Evolutionary conservation across 306 rosid species (phyloP), one percentile per base, ranked within the genome.

Genomic region (Gillenia trifoliata): DNA sequence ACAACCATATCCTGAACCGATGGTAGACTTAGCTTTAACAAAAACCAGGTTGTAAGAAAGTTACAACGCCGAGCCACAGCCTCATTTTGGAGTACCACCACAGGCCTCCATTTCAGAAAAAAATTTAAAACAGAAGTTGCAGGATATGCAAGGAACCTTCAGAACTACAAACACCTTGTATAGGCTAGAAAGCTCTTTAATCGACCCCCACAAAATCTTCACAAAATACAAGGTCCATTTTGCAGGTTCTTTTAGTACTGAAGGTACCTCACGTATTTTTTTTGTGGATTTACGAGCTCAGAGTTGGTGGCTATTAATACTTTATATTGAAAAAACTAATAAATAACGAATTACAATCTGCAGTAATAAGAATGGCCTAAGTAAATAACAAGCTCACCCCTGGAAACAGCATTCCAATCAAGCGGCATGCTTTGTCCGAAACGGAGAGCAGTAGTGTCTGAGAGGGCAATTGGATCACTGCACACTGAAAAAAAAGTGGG

Each of bases 331-430:
- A 49, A 22, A 40, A 31, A 29, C 54, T 2, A 45, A 45, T n/a
- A 20, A 20, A 22, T 2, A 61, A 59, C 22, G 3, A 67, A 56
- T 25, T 20, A 50, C 25, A 54, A 59, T 64, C 66, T 11, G 34
- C 52, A 20, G 68, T 40, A 40, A 72, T 59, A 72, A 59, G 63
- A 28, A 47, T 40, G 29, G 56, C 25, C 45, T 15, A 13, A 64
- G 80, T 73, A 69, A 70, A 57, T 16, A 69, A 45, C 65, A 50
- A 33, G 68, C 91, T 81, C 76, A 94, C 99, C 96, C 93, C 98
- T 9, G 99, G 99, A 70, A 94, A 90, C 70, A 94, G 98, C 99
- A 94, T 92, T 81, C 99, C 99, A 73, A 89, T 90, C 89, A 94
- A 86, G 85, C 98, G 98, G 88, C 59, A 89, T 67, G 97, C 95